Percentiles rank a stretch among this genome's conserved stretches.
Conservation (phyloP, 1,139 yeast species). For the Nakaseomyces delphensis region DNA sequence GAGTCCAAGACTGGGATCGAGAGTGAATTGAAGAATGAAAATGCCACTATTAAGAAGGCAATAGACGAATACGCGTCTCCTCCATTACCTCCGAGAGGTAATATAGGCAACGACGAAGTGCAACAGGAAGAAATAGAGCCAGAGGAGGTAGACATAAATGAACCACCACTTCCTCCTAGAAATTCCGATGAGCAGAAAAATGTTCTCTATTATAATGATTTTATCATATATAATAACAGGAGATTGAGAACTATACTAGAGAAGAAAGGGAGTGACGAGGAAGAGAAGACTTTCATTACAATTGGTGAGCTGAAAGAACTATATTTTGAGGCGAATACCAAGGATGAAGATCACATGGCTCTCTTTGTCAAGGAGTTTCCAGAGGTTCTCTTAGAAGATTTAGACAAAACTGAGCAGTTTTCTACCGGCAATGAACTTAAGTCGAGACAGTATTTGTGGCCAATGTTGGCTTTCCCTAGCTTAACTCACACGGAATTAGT, state of each 20-base stretch:
- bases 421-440: neutral
- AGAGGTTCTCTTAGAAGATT: neutral
- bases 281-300: neutral
- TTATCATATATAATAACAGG: neutral
- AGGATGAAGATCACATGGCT: neutral
- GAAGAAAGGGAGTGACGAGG: neutral
- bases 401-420: neutral
- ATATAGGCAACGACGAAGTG: constrained; percentile 5
- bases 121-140: neutral
- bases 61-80: constrained; percentile 9
- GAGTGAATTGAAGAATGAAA: constrained; percentile 5
- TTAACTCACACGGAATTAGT: neutral
- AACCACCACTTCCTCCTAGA: constrained; percentile 8
- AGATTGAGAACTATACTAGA: neutral
- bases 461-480: neutral
- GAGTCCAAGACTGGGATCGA: constrained; percentile 18
- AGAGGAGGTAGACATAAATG: neutral
- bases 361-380: constrained; percentile 1
- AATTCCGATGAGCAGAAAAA: constrained; percentile 29
- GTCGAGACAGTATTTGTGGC: constrained; percentile 1
- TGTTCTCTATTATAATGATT: constrained; percentile 1
- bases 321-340: neutral
- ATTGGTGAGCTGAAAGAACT: constrained; percentile 2
- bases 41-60: constrained; percentile 8
- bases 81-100: constrained; percentile 12